Conservation (phyloP, 2,329 filamentous ascomycete species). For the Clarireedia monteithiana region DNA sequence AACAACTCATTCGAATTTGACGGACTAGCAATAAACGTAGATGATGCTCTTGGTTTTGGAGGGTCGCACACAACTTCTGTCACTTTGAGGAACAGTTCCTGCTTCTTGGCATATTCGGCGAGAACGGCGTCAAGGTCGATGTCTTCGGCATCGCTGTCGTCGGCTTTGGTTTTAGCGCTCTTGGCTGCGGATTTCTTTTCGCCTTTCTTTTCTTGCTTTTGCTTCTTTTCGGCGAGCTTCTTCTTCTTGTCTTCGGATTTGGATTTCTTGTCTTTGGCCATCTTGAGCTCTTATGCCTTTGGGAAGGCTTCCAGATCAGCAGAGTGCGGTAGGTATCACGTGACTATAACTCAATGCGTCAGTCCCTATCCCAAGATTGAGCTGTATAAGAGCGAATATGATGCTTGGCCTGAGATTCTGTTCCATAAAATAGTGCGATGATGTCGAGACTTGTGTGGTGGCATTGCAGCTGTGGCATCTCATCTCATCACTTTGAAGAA, state of each 20-base stretch:
- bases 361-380: background rate
- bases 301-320: too few relatives aligned
- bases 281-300: conserved; percentile 18
- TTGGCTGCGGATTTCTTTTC: conserved; percentile 76
- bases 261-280: conserved; percentile 46
- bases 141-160: conserved; percentile 86
- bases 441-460: too few relatives aligned
- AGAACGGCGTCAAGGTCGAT: conserved; percentile 89
- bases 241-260: conserved; percentile 42
- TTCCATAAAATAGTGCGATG: background rate
- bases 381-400: background rate
- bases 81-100: conserved; percentile 90
- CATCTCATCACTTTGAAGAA: background rate
- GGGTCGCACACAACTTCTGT: conserved; percentile 71
- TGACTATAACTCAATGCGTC: background rate
- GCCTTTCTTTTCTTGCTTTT: conserved; percentile 81
- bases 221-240: conserved; percentile 54
- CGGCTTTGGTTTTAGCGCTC: conserved; percentile 53
- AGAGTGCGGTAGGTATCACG: background rate
- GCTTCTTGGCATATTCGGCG: conserved; percentile 84
- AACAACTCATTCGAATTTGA: conserved; percentile 81
- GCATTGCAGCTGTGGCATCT: background rate
- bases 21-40: conserved; percentile 77
- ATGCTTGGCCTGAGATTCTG: background rate
- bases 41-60: conserved; percentile 70